phyloP scores from a whole-genome alignment of 306 rosid species.

The Cicer arietinum region DNA sequence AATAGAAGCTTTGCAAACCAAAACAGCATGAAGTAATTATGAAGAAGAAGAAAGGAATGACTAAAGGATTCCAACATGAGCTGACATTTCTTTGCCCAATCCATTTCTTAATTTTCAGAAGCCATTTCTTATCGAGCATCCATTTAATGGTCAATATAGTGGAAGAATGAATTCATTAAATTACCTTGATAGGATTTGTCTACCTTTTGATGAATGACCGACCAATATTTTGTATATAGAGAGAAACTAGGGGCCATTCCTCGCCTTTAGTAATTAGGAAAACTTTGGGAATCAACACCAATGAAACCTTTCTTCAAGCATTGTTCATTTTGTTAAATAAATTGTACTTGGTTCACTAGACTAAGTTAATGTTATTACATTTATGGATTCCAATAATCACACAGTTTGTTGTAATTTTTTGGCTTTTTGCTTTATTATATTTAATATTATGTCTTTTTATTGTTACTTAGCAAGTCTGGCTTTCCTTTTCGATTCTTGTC shows the following conservation, averaged over 20 bases:
- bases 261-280: conserved; percentile 5
- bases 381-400: background rate
- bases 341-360: conserved; percentile 23
- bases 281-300: background rate
- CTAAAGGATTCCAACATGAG: background rate
- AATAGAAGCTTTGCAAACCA: background rate
- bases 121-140: background rate
- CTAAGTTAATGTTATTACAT: background rate
- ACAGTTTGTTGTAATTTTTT: conserved; percentile 16
- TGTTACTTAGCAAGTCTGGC: conserved; percentile 1
- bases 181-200: conserved; percentile 2
- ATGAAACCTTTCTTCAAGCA: background rate
- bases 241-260: conserved; percentile 1
- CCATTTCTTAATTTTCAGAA: background rate
- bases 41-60: background rate
- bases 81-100: background rate
- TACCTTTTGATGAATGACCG: background rate
- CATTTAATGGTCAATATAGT: background rate
- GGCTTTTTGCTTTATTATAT: conserved; percentile 4
- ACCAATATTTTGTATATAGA: background rate
- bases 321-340: conserved; percentile 3
- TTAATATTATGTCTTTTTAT: background rate
- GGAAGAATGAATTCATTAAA: background rate
- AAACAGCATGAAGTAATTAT: background rate
- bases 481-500: conserved; percentile 13